Base-by-base conservation (phyloP, 1,139 yeast genomes). In the Candida anutae region DNA sequence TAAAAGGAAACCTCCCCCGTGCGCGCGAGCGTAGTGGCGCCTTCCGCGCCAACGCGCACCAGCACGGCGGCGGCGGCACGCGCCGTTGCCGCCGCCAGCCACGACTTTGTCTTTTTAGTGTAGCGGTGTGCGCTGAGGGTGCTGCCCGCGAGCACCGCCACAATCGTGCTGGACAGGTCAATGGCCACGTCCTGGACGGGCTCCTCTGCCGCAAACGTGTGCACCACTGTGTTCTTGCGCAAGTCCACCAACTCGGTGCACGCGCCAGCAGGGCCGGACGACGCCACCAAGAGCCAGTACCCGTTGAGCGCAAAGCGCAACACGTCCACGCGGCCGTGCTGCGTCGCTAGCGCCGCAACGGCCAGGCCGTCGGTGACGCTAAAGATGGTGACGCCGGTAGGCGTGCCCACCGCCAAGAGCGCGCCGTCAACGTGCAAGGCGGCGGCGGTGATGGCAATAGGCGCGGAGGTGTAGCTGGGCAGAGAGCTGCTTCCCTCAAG, bases 361-460 rank as follows among this genome's bases (percentile, higher is more conserved):
- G 53, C 35, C 11, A 49, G 48, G 3, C 68, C 66, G 13, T 52
- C 54, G 9, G 65, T 50, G 15, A 74, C 38, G 33, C 69, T 71
- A 38, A 55, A 62, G 5, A 77, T 53, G 4, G 50, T 44, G 6
- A 75, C 56, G 5, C 52, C 43, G 2, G 67, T 69, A 5, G 50
- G 40, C 5, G 55, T 48, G 1, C 76, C 77, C 9, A 71, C 45
- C 0, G 76, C 81, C 4, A 76, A 42, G 13, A 80, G 50, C 3
- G 69, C 66, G 10, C 90, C 90, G 48, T 80, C 90, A 4, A 73
- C 73, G 41, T 80, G 90, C 16, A 79, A 55, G 21, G 53, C 69
- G 14, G 62, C 66, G 4, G 59, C 39, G 1, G 50, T 40, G n/a
- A n/a, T n/a, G n/a, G n/a, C n/a, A n/a, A n/a, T n/a, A n/a, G n/a